phyloP scores from a whole-genome alignment of 1,284 basidiomycete species.

The Phylloporus sp. region DNA sequence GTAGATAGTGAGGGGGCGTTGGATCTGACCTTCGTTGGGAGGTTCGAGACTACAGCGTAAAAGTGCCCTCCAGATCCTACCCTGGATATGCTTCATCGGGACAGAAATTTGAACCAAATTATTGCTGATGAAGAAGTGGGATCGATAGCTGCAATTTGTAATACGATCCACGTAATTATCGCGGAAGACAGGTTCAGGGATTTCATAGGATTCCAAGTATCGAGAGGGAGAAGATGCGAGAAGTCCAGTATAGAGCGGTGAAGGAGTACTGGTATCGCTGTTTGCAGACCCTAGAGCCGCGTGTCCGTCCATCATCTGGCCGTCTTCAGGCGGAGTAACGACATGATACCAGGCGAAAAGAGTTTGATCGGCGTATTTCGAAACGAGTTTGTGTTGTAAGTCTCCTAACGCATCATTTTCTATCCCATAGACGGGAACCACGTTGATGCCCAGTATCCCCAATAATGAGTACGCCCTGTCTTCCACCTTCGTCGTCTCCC shows the following conservation, averaged over 20 bases:
- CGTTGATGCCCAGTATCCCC: conserved; percentile 26
- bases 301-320: conserved; percentile 4
- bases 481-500: conserved; percentile 25
- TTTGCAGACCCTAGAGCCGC: not conserved
- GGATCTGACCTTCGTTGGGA: conserved; percentile 13
- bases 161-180: conserved; percentile 24
- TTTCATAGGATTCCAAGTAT: conserved; percentile 24
- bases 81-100: conserved; percentile 25
- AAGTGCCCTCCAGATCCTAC: conserved; percentile 26
- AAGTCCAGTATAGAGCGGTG: conserved; percentile 22
- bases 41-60: conserved; percentile 28
- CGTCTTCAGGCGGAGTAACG: conserved; percentile 9
- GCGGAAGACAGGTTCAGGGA: conserved; percentile 25
- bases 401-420: conserved; percentile 25
- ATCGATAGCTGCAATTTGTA: conserved; percentile 13
- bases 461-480: conserved; percentile 35
- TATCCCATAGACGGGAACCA: conserved; percentile 29
- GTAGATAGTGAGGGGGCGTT: conserved; percentile 30
- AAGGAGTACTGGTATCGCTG: not conserved
- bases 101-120: conserved; percentile 23
- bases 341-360: conserved; percentile 32
- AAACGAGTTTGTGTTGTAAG: conserved; percentile 27
- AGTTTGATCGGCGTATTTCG: conserved; percentile 27
- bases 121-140: conserved; percentile 26
- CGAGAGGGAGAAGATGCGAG: conserved; percentile 28